Evolutionary conservation across 2,329 filamentous ascomycete species (phyloP), one percentile per base, ranked within the genome.

Genomic region (Colletotrichum tabaci): DNA sequence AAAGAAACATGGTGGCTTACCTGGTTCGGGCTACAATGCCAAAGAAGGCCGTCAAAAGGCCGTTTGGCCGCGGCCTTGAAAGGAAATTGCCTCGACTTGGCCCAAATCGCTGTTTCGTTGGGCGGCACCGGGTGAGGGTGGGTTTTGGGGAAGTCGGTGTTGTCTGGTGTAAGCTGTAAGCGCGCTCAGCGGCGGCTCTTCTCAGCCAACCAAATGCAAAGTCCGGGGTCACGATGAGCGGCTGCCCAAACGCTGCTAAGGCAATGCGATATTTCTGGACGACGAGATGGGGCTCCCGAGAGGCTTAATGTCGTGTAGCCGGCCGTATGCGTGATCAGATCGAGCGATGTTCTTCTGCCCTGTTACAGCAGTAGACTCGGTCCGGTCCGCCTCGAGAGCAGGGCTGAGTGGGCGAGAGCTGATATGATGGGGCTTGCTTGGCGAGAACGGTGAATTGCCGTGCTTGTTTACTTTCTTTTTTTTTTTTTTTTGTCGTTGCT

Each of bases 231-330:
- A 42, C 53, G 66, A 63, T 63, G 73, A 74, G 73, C 73, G 73
- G 67, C 61, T 73, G 67, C 71, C 50, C 73, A 74, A 74, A 74
- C 73, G 60, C 67, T 71, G 73, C 70, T 66, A 71, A 71, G 61
- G 70, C 66, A 72, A 56, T n/a, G 50, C 44, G 67, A 62, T 71
- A 71, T 66, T 72, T 65, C 49, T 49, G 70, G 70, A 57, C 15
- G 21, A 26, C 46, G 49, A 16, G 16, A 66, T 47, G 56, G 61
- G 50, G 53, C 66, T 69, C 53, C 64, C 12, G 60, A 57, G 60
- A 57, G 49, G 50, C 10, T 40, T 30, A 13, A 52, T 35, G 50
- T 65, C 44, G 67, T 71, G 50, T 66, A 58, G 67, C 61, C 67
- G 57, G 35, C 35, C 35, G 9, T 10, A 38, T 38, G 35, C 61